Base-by-base conservation (phyloP, 177 flowering plant genomes). In the Vitis hybrid region DNA sequence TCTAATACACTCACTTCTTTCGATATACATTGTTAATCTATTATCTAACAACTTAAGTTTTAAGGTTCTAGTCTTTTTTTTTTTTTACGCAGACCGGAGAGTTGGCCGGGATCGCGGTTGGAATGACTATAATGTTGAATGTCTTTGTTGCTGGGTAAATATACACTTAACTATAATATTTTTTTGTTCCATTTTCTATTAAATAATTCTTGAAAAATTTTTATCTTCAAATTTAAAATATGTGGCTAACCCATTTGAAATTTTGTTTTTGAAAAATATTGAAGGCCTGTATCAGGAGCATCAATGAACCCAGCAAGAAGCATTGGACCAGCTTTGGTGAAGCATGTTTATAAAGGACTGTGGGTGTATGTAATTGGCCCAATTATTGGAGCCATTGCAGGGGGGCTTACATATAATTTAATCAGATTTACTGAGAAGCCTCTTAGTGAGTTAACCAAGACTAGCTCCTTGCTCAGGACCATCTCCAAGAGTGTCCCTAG, bases 121-220 rank as follows among this genome's bases (percentile, higher is more conserved):
- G 97, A 64, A 79, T 85, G 80, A 89, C 95, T 2, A 84, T 92
- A 56, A 9, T 83, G 56, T 34, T 92, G 26, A 83, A 86, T 50
- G 94, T 92, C 62, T 65, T 92, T 1, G 71, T 90, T 26, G 92
- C 87, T 0, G 97, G 97, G 97, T 91, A 84, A 70, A 11, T 63
- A 2, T 6, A 9, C 1, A 2, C 13, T 23, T n/a, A 21, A 21
- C 23, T 21, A 1, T 1, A 21, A 19, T 11, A 0, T 34, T 2
- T 34, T 34, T 34, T 34, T 34, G 5, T 34, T 5, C 6, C 6
- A 0, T 34, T 34, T 34, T 34, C 1, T 5, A 34, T 34, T 34
- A 34, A 34, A 34, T 34, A 6, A 34, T 34, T 34, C 39, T 1
- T 34, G 6, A 5, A 34, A 34, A 23, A 0, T 2, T 23, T 23